phyloP scores from a whole-genome alignment of 306 rosid genomes.

The Quercus mongolica region DNA sequence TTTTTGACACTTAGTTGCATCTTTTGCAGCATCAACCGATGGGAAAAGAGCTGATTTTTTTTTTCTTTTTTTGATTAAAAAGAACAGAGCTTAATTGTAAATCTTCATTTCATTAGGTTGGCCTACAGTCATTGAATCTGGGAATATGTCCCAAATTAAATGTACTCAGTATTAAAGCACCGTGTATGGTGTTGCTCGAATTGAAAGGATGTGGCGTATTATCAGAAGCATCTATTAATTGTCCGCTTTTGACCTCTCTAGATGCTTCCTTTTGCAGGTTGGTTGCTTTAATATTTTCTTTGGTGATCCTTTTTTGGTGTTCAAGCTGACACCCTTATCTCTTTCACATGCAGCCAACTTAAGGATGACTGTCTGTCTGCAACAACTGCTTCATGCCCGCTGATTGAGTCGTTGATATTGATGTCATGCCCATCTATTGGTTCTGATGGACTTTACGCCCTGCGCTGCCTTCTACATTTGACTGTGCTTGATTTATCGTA shows the following conservation, averaged over 20 bases:
- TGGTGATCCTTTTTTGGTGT: conserved; percentile 9
- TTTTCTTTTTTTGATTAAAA: too few relatives aligned
- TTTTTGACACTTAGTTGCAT: neutral
- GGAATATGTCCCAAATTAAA: conserved; percentile 96
- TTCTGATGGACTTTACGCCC: conserved; percentile 73
- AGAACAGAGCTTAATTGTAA: neutral
- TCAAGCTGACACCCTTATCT: conserved; percentile 25
- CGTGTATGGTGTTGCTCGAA: conserved; percentile 78
- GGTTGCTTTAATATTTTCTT: conserved; percentile 14
- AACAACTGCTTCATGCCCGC: conserved; percentile 78
- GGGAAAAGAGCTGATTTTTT: neutral
- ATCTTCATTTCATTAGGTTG: conserved; percentile 55
- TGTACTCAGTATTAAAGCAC: conserved; percentile 67
- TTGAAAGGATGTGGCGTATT: conserved; percentile 95
- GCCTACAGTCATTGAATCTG: conserved; percentile 81
- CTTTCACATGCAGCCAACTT: conserved; percentile 67
- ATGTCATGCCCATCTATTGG: conserved; percentile 95
- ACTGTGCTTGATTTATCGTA: conserved; percentile 83
- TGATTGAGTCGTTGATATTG: conserved; percentile 80
- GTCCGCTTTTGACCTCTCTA: conserved; percentile 83
- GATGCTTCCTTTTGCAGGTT: conserved; percentile 99
- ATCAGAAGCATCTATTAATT: conserved; percentile 82
- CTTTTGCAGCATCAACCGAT: neutral
- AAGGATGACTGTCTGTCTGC: conserved; percentile 88
- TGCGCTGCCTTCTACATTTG: conserved; percentile 64